Evolutionary conservation across 1,284 basidiomycete genomes (phyloP).

Genomic region (Ustanciosporium gigantosporum): DNA sequence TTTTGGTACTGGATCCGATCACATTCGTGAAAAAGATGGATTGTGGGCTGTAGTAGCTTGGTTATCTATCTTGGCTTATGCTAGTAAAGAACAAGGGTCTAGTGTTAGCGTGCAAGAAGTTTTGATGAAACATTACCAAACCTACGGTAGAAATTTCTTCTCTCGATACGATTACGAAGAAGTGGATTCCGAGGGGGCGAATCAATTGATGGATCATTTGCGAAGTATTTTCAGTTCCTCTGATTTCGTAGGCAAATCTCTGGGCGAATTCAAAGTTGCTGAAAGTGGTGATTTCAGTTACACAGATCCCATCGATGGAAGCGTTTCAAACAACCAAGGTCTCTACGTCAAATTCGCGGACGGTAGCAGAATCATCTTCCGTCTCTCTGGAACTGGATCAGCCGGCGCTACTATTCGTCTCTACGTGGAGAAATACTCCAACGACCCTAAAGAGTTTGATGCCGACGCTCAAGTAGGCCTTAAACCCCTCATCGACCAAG

Average conservation of each 20-base stretch:
- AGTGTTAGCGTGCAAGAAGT: constrained; percentile 55
- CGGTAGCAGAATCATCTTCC: constrained; percentile 90
- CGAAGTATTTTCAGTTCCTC: constrained; percentile 74
- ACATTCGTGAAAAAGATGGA: constrained; percentile 98
- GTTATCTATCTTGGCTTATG: constrained; percentile 93
- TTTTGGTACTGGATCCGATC: constrained; percentile 98
- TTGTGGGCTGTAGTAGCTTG: constrained; percentile 97
- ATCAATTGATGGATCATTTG: constrained; percentile 79
- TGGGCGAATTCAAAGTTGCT: constrained; percentile 76
- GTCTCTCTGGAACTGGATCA: constrained; percentile 91
- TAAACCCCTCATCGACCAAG: constrained; percentile 92
- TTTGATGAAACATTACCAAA: constrained; percentile 82
- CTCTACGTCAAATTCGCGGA: constrained; percentile 89
- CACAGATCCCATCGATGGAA: constrained; percentile 94
- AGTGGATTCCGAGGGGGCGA: constrained; percentile 85
- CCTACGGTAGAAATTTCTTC: constrained; percentile 97
- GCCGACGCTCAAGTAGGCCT: constrained; percentile 83
- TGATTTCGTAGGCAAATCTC: constrained; percentile 58
- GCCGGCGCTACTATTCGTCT: constrained; percentile 79
- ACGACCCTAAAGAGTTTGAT: constrained; percentile 74
- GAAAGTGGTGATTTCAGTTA: constrained; percentile 87
- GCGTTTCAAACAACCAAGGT: constrained; percentile 92
- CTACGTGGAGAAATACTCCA: constrained; percentile 75
- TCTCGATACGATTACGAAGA: constrained; percentile 97
- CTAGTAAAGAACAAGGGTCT: constrained; percentile 73